Conservation (phyloP, 768 basidiomycete genomes). For the Russula dissimulans region DNA sequence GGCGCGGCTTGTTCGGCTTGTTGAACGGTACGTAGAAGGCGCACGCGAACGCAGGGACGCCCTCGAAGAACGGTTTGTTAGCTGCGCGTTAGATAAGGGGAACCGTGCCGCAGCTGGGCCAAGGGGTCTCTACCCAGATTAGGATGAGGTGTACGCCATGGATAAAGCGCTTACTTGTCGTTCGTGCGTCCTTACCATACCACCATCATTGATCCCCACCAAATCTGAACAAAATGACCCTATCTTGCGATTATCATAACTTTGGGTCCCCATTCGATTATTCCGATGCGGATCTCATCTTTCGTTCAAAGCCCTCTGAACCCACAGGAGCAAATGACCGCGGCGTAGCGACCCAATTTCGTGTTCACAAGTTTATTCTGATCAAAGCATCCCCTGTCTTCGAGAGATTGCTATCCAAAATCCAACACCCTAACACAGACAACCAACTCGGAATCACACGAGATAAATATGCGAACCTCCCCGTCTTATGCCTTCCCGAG, state of each 20-base stretch:
- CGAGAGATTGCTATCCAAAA: background rate
- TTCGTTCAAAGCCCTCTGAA: background rate
- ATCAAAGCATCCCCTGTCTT: slow-evolving; percentile 8
- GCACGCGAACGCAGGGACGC: slow-evolving; percentile 9
- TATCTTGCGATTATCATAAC: slow-evolving; percentile 14
- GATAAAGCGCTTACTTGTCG: too few relatives aligned
- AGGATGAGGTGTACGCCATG: background rate
- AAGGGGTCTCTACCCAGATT: background rate
- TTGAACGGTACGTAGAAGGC: slow-evolving; percentile 32
- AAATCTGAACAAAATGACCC: background rate
- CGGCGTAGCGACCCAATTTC: background rate
- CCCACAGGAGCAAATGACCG: background rate
- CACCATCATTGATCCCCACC: background rate
- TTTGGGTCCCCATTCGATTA: slow-evolving; percentile 39
- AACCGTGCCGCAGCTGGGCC: slow-evolving; percentile 6
- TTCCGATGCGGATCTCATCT: slow-evolving; percentile 28
- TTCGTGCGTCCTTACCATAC: too few relatives aligned
- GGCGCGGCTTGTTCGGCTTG: slow-evolving; percentile 37
- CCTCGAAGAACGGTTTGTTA: slow-evolving; percentile 19
- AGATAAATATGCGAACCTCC: background rate
- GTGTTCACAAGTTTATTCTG: slow-evolving; percentile 1
- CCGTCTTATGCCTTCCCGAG: background rate
- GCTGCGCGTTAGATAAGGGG: slow-evolving; percentile 1
- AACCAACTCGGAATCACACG: background rate
- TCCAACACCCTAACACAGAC: background rate